These are phyloP conservation scores for Dryas octopetala DNA, from an alignment of 306 rosid species.

Conservation along the genomic window DNA sequence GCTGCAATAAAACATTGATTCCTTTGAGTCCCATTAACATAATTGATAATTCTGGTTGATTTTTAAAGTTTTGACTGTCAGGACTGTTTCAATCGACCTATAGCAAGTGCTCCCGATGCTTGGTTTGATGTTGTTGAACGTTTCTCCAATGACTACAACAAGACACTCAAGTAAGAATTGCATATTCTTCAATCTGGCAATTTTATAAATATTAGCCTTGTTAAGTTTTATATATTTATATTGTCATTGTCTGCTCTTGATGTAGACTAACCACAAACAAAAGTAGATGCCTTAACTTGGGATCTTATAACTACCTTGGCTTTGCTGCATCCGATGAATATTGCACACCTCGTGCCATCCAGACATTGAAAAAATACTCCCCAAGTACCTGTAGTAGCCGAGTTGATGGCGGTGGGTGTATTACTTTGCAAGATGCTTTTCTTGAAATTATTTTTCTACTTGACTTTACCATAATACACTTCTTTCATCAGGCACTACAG, in stretches of 20 bases:
- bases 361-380: constrained; percentile 65
- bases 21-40: neutral
- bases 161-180: constrained; percentile 62
- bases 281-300: constrained; percentile 83
- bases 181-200: neutral
- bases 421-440: neutral
- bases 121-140: constrained; percentile 99
- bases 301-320: constrained; percentile 91
- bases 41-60: constrained; percentile 2
- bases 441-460: neutral
- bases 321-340: constrained; percentile 92
- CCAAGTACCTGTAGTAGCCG: constrained; percentile 90
- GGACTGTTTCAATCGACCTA: constrained; percentile 97
- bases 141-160: constrained; percentile 80
- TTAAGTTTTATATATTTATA: neutral
- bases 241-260: neutral
- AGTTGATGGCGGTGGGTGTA: constrained; percentile 70
- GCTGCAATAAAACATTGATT: neutral
- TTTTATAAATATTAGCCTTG: neutral
- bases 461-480: constrained; percentile 1
- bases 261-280: constrained; percentile 65
- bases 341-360: constrained; percentile 82
- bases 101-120: constrained; percentile 91
- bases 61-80: constrained; percentile 20
- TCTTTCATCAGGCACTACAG: constrained; percentile 56